phyloP scores from a whole-genome alignment of 441 rosid species.

The Pelargonium exstipulatum region DNA sequence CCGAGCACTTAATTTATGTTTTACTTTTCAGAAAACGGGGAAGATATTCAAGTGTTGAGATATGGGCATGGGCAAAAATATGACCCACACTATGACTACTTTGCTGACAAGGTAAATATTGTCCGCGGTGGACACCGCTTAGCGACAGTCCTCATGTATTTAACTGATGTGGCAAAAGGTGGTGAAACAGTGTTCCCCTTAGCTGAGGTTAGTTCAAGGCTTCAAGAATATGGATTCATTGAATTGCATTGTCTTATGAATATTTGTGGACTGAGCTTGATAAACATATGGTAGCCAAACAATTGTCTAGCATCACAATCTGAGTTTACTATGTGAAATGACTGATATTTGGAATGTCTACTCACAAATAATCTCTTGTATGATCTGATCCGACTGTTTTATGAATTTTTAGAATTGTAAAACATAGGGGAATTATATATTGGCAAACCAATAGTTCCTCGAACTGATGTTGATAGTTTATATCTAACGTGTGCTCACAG shows the following conservation, averaged over 20 bases:
- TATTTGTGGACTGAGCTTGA: not conserved
- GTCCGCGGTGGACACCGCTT: conserved; percentile 92
- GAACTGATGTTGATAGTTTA: not conserved
- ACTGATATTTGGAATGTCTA: not conserved
- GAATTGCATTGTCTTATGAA: conserved; percentile 3
- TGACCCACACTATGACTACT: conserved; percentile 85
- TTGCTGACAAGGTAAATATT: conserved; percentile 78
- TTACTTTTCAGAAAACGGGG: conserved; percentile 69
- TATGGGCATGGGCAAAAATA: conserved; percentile 88
- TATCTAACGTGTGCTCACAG: conserved; percentile 32
- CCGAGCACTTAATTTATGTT: conserved; percentile 9
- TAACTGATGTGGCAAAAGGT: conserved; percentile 73
- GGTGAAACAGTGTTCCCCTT: conserved; percentile 91
- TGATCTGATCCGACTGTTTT: no score
- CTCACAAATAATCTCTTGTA: no score
- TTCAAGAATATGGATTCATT: not conserved
- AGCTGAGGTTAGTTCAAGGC: conserved; percentile 58
- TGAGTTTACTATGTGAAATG: not conserved
- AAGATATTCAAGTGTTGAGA: conserved; percentile 80
- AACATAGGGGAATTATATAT: no score
- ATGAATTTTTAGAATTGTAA: no score
- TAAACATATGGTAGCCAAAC: not conserved
- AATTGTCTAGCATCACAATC: conserved; percentile 11
- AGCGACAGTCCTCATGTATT: conserved; percentile 89
- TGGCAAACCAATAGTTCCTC: no score